phyloP scores from a whole-genome alignment of 192 early-diverging fungal species.

The Entrophospora sp. region DNA sequence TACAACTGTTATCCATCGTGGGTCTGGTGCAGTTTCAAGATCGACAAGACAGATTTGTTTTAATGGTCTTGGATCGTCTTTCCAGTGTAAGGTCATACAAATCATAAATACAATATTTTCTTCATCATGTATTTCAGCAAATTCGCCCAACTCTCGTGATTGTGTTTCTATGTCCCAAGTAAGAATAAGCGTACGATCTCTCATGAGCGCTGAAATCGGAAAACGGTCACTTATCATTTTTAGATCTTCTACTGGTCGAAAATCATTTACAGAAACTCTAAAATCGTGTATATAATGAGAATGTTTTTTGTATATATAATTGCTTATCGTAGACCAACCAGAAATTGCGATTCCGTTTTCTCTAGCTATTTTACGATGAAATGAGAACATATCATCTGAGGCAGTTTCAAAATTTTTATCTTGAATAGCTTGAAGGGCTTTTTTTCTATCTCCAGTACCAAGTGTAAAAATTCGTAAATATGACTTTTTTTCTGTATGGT shows the following conservation, averaged over 20 bases:
- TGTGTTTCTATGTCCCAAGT: neutral
- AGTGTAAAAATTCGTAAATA: conserved; percentile 3
- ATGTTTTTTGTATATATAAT: conserved; percentile 3
- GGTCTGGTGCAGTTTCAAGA: no score
- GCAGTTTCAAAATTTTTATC: conserved; percentile 5
- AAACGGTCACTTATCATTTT: neutral
- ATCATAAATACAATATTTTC: neutral
- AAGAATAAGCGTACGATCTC: no score
- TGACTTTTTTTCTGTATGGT: conserved; percentile 9
- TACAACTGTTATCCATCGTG: no score
- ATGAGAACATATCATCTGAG: neutral
- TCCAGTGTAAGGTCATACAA: no score
- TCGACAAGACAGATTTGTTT: no score
- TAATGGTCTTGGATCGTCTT: no score
- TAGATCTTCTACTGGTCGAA: neutral
- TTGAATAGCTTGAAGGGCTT: neutral
- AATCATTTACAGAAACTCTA: neutral
- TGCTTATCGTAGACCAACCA: neutral
- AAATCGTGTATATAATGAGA: neutral
- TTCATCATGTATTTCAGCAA: neutral
- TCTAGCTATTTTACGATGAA: neutral
- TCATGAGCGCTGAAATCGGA: no score
- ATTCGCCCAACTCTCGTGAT: neutral
- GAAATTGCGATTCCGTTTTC: neutral
- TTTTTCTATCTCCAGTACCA: neutral